Evolutionary conservation across 208 protist genomes (phyloP).

Genomic region (Wallacemonas collosoma): DNA sequence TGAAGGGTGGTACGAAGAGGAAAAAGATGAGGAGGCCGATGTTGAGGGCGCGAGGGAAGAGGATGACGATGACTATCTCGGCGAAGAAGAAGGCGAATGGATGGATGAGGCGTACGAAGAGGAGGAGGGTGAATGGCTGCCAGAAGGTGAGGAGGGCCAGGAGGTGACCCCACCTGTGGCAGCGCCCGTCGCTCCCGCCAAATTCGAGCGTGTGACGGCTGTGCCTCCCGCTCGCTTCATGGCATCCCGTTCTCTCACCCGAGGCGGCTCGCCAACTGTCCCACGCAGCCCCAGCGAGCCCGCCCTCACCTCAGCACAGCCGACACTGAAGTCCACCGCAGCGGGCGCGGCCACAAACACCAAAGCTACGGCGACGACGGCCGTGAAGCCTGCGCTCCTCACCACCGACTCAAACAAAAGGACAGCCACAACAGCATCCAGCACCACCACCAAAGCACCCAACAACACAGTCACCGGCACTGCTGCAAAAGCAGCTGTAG

Average conservation of each 20-base stretch:
- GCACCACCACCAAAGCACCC: not conserved
- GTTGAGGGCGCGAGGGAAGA: constrained; percentile 9
- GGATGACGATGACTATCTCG: not conserved
- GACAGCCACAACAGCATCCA: not conserved
- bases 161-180: constrained; percentile 17
- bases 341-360: not conserved
- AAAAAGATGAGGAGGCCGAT: constrained; percentile 12
- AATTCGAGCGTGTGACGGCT: constrained; percentile 7
- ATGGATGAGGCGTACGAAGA: not conserved
- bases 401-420: not conserved
- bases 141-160: constrained; percentile 32
- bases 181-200: not conserved
- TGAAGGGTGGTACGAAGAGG: constrained; percentile 15
- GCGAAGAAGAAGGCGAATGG: constrained; percentile 5
- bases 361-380: not conserved
- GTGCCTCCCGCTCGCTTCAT: constrained; percentile 12
- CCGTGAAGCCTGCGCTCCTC: not conserved
- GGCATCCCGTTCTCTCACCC: constrained; percentile 16
- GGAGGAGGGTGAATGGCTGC: not conserved
- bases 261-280: constrained; percentile 11
- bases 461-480: not conserved
- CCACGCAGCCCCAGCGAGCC: constrained; percentile 8
- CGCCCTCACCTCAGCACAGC: not conserved
- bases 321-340: not conserved
- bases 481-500: not conserved